Base-by-base conservation (phyloP, 2,329 filamentous ascomycete species). In the Nemania abortiva region DNA sequence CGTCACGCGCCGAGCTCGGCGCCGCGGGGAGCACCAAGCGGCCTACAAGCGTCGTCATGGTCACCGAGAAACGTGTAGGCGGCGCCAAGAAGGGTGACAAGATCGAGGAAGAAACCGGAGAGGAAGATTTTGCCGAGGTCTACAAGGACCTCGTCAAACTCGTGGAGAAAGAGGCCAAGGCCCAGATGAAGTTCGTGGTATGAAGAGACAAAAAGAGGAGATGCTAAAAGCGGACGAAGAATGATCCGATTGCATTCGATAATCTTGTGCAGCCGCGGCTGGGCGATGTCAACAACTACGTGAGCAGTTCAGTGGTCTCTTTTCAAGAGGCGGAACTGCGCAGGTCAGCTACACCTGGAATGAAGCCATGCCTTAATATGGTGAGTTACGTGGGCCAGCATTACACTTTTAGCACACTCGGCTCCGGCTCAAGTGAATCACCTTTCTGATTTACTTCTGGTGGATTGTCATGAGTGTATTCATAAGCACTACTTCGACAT, bases 21-120 rank as follows among this genome's bases (percentile, higher is more conserved):
- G 93, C 93, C 75, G 95, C 96, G 3, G 95, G 95, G 70, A 92
- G 91, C 81, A 99, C 96, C 58, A 99, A 98, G 90, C 88, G 96
- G 72, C 96, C 96, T 59, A 99, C 96, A 42, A 97, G 92, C 81
- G 96, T 99, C 64, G 94, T 98, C 76, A 97, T 99, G 94, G 89
- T 92, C 77, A 88, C 88, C 79, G 88, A 90, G 81, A 87, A 86
- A 81, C 78, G 80, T 62, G 74, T 74, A 7, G 76, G 73, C 20
- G 74, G 73, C 53, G 74, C 65, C 34, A 80, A 79, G 76, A 79
- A 79, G 58, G 79, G 78, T 52, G 83, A 76, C 70, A 86, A 84
- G 77, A 81, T 81, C 63, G 82, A 84, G 72, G 82, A 81, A 54
- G 85, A 85, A 73, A 84, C 15, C 7, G 53, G 31, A 13, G 53